Base-by-base conservation (phyloP, 768 basidiomycete species). In the Amanita molliuscula region DNA sequence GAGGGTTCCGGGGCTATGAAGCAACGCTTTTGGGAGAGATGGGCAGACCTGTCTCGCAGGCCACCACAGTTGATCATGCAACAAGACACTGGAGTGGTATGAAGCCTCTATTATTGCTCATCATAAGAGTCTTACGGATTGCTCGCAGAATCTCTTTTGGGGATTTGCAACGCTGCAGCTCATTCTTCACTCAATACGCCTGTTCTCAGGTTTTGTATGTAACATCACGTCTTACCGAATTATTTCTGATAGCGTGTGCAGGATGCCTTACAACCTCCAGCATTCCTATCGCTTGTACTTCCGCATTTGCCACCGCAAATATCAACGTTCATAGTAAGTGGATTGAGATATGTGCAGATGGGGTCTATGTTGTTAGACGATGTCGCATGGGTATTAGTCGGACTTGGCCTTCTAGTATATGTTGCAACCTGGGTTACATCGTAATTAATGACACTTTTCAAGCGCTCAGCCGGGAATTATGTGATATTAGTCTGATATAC, bases 131-230 rank as follows among this genome's bases (percentile, higher is more conserved):
- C 35, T 15, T 54, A 47, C 6, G 2, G 13, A 36, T 16, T 18
- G 3, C 5, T 21, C 8, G 20, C 35, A 89, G 87, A 81, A 85
- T 1, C 86, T 91, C 67, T 86, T 90, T 62, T 88, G 84, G 84
- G 82, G 77, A 6, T 89, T 90, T 53, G 76, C 78, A 34, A 83
- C 88, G 0, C 61, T 90, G 3, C 77, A 89, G 55, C 69, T 89
- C 20, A 72, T 73, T 16, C 59, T 91, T 38, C 85, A 89, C 56
- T 87, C 88, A 7, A 58, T 81, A 55, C 78, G 81, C 48, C 77
- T 90, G 64, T 81, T 86, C 59, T 75, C 73, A 10, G 78, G 81
- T 51, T 75, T 82, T 53, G 87, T 87, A 59, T 59, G 84, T 60
- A 31, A 25, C 44, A n/a, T 45, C 3, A 15, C n/a, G 8, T 16